Evolutionary conservation across 805 yeast genomes (phyloP).

Genomic region (Teunomyces funiuensis): DNA sequence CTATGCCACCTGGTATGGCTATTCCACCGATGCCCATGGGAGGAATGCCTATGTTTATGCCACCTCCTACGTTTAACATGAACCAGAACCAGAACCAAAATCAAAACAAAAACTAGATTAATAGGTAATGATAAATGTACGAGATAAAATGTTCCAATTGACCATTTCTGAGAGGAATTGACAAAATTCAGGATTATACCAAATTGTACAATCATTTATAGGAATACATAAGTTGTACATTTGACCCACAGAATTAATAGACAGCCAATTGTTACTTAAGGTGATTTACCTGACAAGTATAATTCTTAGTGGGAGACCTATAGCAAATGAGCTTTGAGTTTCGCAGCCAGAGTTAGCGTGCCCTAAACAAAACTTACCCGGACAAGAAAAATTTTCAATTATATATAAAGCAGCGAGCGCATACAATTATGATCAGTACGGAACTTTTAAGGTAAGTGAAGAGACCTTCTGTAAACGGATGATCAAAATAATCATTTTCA

Average conservation of each 20-base stretch:
- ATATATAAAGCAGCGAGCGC: slow-evolving; percentile 1
- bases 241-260: no score
- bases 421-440: background rate
- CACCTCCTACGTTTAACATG: slow-evolving; percentile 11
- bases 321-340: no score
- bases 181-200: no score
- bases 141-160: no score
- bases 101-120: background rate
- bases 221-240: no score
- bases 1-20: slow-evolving; percentile 22
- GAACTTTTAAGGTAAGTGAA: slow-evolving; percentile 6
- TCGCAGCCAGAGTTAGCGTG: slow-evolving; percentile 4
- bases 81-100: slow-evolving; percentile 1
- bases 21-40: slow-evolving; percentile 19
- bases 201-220: no score
- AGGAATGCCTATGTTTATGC: slow-evolving; percentile 23
- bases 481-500: slow-evolving; percentile 33
- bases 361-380: slow-evolving; percentile 11
- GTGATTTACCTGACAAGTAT: no score
- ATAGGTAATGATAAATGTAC: no score
- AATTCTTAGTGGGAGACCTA: no score
- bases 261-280: no score
- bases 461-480: slow-evolving; percentile 14
- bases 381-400: slow-evolving; percentile 13
- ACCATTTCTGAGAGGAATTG: no score